Evolutionary conservation across 2,329 filamentous ascomycete genomes (phyloP).

Genomic region (Xylariaceae sp.): DNA sequence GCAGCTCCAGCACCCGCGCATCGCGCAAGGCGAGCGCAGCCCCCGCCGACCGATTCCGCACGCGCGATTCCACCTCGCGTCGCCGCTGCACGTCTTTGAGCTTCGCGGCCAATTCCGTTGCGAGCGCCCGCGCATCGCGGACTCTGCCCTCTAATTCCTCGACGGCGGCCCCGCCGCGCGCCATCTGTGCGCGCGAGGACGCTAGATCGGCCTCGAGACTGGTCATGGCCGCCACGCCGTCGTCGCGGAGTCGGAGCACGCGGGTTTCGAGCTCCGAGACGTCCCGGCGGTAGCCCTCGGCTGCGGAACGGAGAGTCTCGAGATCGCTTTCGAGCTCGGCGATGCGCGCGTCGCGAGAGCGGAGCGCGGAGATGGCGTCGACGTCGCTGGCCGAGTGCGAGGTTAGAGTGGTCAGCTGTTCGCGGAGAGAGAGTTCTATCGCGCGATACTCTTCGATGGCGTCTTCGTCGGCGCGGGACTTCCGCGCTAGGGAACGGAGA

Average conservation of each 20-base stretch:
- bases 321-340: constrained; percentile 46
- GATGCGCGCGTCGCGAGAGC: constrained; percentile 37
- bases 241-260: constrained; percentile 36
- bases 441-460: constrained; percentile 55
- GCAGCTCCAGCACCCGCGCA: constrained; percentile 43
- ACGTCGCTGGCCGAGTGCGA: no score
- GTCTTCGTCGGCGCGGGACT: constrained; percentile 44
- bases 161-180: background rate
- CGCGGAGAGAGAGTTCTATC: constrained; percentile 49
- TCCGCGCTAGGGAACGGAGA: constrained; percentile 45
- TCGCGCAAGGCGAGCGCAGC: constrained; percentile 46
- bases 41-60: constrained; percentile 40
- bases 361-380: constrained; percentile 29
- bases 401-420: constrained; percentile 45
- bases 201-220: constrained; percentile 2
- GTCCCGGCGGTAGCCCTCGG: constrained; percentile 42
- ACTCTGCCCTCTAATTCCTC: background rate
- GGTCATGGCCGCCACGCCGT: constrained; percentile 44
- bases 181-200: background rate
- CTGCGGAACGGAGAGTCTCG: constrained; percentile 45
- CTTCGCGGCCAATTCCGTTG: constrained; percentile 26
- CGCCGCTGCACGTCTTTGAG: constrained; percentile 34
- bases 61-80: constrained; percentile 25
- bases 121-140: constrained; percentile 26
- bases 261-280: no score